These are phyloP conservation scores for Micractinium conductrix DNA, from an alignment of 139 green algal species.

Conservation along the genomic window DNA sequence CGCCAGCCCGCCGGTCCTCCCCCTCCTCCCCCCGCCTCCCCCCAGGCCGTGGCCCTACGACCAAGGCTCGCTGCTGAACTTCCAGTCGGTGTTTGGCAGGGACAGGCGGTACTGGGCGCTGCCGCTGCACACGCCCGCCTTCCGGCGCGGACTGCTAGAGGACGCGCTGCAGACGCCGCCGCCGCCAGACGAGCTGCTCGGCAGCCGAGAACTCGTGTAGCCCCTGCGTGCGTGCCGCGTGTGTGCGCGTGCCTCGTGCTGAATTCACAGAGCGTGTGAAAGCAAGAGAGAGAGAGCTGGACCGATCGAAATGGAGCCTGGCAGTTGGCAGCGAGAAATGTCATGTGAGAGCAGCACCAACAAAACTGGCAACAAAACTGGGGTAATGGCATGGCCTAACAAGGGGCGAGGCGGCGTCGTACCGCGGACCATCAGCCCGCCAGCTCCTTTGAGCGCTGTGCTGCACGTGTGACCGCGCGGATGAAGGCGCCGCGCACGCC, in stretches of 20 bases:
- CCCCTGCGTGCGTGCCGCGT: no score
- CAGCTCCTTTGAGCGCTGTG: conserved; percentile 58
- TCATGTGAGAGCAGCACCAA: no score
- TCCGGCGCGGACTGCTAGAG: conserved; percentile 2
- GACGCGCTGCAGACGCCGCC: conserved; percentile 10
- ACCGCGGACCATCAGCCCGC: background rate
- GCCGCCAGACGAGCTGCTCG: conserved; percentile 24
- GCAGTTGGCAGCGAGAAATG: no score
- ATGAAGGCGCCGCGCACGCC: conserved; percentile 73
- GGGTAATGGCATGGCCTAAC: background rate
- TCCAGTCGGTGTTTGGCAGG: conserved; percentile 80
- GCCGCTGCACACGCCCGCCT: conserved; percentile 46
- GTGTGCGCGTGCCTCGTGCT: no score
- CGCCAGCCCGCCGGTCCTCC: no score
- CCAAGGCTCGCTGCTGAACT: conserved; percentile 65
- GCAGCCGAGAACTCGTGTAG: conserved; percentile 1
- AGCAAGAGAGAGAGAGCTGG: no score
- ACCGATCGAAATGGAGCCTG: no score
- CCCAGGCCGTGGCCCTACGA: conserved; percentile 80
- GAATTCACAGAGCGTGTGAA: no score
- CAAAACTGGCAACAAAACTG: no score
- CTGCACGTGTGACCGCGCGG: conserved; percentile 68
- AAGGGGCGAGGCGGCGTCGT: background rate
- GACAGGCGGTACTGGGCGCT: conserved; percentile 62
- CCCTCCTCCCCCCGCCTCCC: no score